Conservation (phyloP, 306 rosid species). For the Vigna trinervia region DNA sequence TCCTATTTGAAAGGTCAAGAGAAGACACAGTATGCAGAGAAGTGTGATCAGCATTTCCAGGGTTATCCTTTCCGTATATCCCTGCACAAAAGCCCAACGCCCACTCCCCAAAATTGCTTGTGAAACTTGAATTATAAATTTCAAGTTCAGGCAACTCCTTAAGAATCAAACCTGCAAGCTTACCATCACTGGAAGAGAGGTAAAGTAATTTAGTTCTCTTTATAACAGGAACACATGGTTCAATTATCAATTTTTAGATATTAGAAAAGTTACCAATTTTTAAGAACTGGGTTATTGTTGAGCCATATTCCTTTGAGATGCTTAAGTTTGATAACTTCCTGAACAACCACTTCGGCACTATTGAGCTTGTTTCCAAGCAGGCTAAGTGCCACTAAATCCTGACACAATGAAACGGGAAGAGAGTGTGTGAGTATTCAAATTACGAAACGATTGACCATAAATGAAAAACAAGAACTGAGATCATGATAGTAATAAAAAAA, state of each 20-base stretch:
- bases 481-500: background rate
- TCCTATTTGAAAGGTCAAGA: slow-evolving; percentile 81
- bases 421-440: slow-evolving; percentile 23
- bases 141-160: slow-evolving; percentile 67
- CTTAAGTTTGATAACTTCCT: slow-evolving; percentile 74
- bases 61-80: slow-evolving; percentile 77
- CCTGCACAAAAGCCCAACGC: slow-evolving; percentile 92
- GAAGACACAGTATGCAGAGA: slow-evolving; percentile 56
- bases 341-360: slow-evolving; percentile 57
- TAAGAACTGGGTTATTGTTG: slow-evolving; percentile 67
- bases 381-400: slow-evolving; percentile 87
- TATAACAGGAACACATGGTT: background rate
- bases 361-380: slow-evolving; percentile 76
- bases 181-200: slow-evolving; percentile 51
- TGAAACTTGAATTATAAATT: slow-evolving; percentile 78
- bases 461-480: background rate
- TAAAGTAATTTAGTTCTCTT: slow-evolving; percentile 40
- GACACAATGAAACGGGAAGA: slow-evolving; percentile 35
- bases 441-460: background rate
- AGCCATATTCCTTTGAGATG: slow-evolving; percentile 87
- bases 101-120: slow-evolving; percentile 72
- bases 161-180: slow-evolving; percentile 57
- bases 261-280: slow-evolving; percentile 53
- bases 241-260: slow-evolving; percentile 20
- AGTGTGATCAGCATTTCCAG: slow-evolving; percentile 56